phyloP scores from a whole-genome alignment of 331 rosid genomes.

The Cydonia oblonga region DNA sequence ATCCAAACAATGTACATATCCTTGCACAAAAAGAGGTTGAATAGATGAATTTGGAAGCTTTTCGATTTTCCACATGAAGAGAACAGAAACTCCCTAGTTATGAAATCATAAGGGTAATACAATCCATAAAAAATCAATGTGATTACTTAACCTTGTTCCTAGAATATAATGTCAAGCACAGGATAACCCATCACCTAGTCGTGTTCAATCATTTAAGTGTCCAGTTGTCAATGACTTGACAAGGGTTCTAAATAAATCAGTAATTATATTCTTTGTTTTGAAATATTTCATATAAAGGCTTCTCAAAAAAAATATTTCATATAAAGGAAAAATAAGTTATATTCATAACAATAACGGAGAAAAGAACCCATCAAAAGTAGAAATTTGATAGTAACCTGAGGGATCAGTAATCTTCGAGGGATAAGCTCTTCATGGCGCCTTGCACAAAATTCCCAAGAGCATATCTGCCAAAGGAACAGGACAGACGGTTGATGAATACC shows the following conservation, averaged over 20 bases:
- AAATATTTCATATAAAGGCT: background rate
- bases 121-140: background rate
- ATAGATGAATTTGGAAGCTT: background rate
- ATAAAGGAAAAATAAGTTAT: background rate
- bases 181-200: background rate
- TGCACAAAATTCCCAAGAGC: constrained; percentile 99
- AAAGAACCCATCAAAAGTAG: background rate
- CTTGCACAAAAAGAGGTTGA: background rate
- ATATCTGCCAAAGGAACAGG: constrained; percentile 49
- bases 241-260: background rate
- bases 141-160: background rate
- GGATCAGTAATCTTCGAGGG: constrained; percentile 87
- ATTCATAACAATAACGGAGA: background rate
- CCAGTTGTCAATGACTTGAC: background rate
- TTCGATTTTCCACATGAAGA: background rate
- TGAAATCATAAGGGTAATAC: background rate
- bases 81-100: background rate
- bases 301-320: too few relatives aligned
- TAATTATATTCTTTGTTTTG: background rate
- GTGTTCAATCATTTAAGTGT: background rate
- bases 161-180: background rate
- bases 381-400: constrained; percentile 54
- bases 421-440: constrained; percentile 97
- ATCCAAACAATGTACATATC: background rate
- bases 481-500: constrained; percentile 2